A percentile compares a stretch with the other conserved stretches of the same genome.
Conservation (phyloP, 2,329 filamentous ascomycete genomes). For the Penicillium olsonii region DNA sequence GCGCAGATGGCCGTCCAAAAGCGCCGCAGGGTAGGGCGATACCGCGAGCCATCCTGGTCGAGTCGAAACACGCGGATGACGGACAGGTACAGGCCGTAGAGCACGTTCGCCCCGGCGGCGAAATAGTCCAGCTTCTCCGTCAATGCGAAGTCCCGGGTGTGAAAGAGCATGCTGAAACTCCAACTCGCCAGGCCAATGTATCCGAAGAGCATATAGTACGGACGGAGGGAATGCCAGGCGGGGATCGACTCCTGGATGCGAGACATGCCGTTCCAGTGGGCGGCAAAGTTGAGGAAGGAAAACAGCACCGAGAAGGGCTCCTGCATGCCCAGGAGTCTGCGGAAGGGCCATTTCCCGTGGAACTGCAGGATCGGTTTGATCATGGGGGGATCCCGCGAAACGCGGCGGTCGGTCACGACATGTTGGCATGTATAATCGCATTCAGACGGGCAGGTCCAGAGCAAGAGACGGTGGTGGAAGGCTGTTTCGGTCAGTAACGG, state of each 20-base stretch:
- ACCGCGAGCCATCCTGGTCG: conserved; percentile 58
- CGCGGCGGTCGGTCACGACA: conserved; percentile 74
- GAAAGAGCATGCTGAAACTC: conserved; percentile 88
- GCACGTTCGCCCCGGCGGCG: conserved; percentile 81
- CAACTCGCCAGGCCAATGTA: conserved; percentile 81
- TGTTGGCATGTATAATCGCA: conserved; percentile 99
- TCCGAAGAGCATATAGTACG: conserved; percentile 78
- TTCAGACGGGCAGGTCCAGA: conserved; percentile 91
- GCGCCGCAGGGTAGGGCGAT: conserved; percentile 60
- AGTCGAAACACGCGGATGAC: conserved; percentile 80
- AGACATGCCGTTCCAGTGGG: conserved; percentile 75
- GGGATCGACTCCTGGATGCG: conserved; percentile 73
- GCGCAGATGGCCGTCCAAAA: conserved; percentile 76
- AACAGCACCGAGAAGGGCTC: conserved; percentile 94
- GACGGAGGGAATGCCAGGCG: conserved; percentile 69
- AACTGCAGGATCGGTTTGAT: conserved; percentile 77
- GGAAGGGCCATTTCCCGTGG: conserved; percentile 98
- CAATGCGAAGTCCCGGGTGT: conserved; percentile 78
- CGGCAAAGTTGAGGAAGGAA: conserved; percentile 85
- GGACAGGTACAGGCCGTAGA: conserved; percentile 89
- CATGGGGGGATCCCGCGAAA: conserved; percentile 65
- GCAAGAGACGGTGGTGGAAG: conserved; percentile 77
- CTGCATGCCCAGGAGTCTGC: conserved; percentile 86
- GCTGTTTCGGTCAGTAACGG: conserved; percentile 54
- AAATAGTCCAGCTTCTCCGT: conserved; percentile 98